Conservation (phyloP, 495 filamentous ascomycete species). For the Neurospora sp. region DNA sequence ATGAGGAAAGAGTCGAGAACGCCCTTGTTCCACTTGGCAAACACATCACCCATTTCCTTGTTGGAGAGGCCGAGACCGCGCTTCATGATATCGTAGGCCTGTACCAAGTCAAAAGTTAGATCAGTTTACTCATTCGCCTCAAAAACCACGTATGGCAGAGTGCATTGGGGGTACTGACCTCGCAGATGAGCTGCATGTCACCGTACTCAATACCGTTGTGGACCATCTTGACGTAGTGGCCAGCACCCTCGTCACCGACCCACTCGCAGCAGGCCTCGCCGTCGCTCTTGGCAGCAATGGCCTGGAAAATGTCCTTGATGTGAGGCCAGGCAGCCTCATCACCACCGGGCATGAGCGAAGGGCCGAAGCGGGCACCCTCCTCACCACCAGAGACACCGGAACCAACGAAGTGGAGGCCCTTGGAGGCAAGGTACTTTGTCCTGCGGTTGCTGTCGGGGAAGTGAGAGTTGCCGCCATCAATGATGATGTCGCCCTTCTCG, state of each 20-base stretch:
- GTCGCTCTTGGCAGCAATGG: conserved; percentile 93
- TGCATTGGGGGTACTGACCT: conserved; percentile 47
- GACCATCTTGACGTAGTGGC: conserved; percentile 99
- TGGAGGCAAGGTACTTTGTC: conserved; percentile 68
- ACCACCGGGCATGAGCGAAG: conserved; percentile 96
- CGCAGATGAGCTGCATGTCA: conserved; percentile 99
- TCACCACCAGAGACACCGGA: conserved; percentile 98
- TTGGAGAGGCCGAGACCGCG: conserved; percentile 73
- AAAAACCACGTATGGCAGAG: background rate
- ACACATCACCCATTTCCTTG: conserved; percentile 93
- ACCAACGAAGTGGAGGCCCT: conserved; percentile 94
- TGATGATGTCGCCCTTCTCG: conserved; percentile 94
- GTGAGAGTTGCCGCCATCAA: conserved; percentile 98
- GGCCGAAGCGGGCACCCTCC: conserved; percentile 95
- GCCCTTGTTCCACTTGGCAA: conserved; percentile 95
- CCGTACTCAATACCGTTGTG: conserved; percentile 99
- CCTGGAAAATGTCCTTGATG: conserved; percentile 98
- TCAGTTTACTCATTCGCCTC: background rate
- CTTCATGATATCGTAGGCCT: conserved; percentile 99
- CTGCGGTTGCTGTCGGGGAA: conserved; percentile 98
- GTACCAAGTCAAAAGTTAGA: conserved; percentile 3
- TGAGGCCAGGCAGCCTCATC: conserved; percentile 96
- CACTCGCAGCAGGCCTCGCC: conserved; percentile 97
- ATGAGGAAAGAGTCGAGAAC: conserved; percentile 99
- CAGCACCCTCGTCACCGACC: conserved; percentile 98